A percentile compares a stretch with the other conserved stretches of the same genome.
Evolutionary conservation across 768 basidiomycete genomes (phyloP).

Genomic region (Kwoniella sp.): DNA sequence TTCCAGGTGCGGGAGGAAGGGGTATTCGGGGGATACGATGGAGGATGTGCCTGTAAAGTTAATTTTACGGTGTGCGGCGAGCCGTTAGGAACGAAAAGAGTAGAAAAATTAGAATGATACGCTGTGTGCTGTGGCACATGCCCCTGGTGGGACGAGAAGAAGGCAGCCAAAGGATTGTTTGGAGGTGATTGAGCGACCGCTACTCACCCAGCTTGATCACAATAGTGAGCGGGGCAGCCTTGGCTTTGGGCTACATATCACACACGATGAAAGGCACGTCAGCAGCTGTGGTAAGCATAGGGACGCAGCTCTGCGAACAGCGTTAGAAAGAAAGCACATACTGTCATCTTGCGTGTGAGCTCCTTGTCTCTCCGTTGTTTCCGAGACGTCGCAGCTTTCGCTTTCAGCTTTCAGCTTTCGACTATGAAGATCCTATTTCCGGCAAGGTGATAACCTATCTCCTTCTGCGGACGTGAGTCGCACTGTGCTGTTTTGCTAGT

Average conservation of each 20-base stretch:
- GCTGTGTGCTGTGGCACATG: too few relatives aligned
- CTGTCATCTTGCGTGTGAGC: conserved; percentile 16
- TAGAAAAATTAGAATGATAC: not conserved
- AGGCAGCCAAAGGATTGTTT: not conserved
- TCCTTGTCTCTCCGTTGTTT: not conserved
- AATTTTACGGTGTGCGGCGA: too few relatives aligned
- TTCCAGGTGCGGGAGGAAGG: conserved; percentile 87
- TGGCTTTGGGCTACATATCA: conserved; percentile 15
- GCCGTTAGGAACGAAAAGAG: not conserved
- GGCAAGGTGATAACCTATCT: too few relatives aligned
- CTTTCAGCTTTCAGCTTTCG: too few relatives aligned
- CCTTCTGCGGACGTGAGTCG: too few relatives aligned
- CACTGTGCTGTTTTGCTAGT: too few relatives aligned
- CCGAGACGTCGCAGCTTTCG: too few relatives aligned
- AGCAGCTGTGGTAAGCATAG: too few relatives aligned
- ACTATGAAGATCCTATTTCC: too few relatives aligned
- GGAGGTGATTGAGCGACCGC: conserved; percentile 11
- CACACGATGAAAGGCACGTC: not conserved
- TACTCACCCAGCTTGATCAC: conserved; percentile 80
- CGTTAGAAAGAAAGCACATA: conserved; percentile 4
- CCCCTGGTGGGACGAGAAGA: not conserved
- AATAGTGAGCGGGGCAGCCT: conserved; percentile 61
- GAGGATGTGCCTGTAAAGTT: conserved; percentile 79
- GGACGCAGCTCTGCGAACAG: too few relatives aligned
- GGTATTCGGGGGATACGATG: conserved; percentile 84